Evolutionary conservation across 1,284 basidiomycete species (phyloP), one percentile per base, ranked within the genome.

Genomic region (Leccinum solheimii): DNA sequence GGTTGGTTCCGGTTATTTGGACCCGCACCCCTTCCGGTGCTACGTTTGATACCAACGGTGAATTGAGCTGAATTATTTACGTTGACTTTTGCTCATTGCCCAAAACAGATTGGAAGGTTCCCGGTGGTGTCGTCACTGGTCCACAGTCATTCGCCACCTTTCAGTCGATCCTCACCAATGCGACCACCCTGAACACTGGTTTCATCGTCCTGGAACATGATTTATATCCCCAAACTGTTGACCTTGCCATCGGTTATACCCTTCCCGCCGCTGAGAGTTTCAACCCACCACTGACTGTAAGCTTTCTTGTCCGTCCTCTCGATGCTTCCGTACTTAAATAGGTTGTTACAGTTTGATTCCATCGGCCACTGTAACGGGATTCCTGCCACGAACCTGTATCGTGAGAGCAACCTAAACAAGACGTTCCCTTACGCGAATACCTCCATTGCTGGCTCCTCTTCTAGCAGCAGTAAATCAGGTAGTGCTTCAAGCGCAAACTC

Each of bases 151-250:
- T 82, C 66, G 69, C 78, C 62, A 81, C 80, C 59, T 91, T 91
- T 75, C 69, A 90, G 67, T 68, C 69, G 30, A 88, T 92, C 68
- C 81, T 92, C 32, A 75, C 71, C 43, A 88, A 90, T 65, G 87
- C 89, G 0, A 78, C 83, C 2, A 68, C 69, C 14, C 69, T 91
- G 43, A 66, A 82, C 59, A 86, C 82, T 55, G 88, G 87, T 49
- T 97, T 97, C 81, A 88, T 95, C 72, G 94, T 97, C 52, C 83
- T 98, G 58, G 81, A 92, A 73, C 94, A 97, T 72, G 94, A 96
- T 76, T 79, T 96, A 53, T 95, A 87, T 73, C 81, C 91, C 69
- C 85, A 92, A 70, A 91, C 91, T 13, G 93, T 96, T 57, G 92
- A 96, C 69, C 85, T 97, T 63, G 94, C 94, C 34, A 83, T 91